phyloP scores from a whole-genome alignment of 1,284 basidiomycete genomes.

The Trametes versicolor region DNA sequence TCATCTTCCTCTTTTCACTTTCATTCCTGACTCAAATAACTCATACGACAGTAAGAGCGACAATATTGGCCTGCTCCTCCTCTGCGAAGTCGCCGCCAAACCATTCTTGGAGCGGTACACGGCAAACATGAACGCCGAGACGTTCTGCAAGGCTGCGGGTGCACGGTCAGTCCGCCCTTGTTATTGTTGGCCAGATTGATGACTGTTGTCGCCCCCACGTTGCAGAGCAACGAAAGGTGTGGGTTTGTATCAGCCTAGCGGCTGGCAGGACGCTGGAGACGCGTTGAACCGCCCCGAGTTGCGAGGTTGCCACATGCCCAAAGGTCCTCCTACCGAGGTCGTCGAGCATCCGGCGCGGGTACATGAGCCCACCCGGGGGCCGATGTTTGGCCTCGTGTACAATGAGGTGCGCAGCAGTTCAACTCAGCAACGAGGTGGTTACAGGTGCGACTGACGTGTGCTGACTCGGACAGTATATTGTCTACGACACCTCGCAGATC shows the following conservation, averaged over 20 bases:
- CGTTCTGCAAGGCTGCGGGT: constrained; percentile 54
- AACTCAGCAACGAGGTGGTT: background rate
- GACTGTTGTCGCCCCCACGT: background rate
- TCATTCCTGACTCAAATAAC: constrained; percentile 10
- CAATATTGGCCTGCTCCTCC: constrained; percentile 60
- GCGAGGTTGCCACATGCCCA: constrained; percentile 66
- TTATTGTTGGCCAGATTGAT: background rate
- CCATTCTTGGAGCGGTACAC: constrained; percentile 60
- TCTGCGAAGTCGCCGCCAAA: constrained; percentile 67
- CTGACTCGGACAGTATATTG: constrained; percentile 44
- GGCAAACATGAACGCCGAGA: constrained; percentile 61
- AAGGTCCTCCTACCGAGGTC: constrained; percentile 54
- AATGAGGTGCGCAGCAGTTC: constrained; percentile 55
- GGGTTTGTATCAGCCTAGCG: constrained; percentile 58
- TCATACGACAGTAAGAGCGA: constrained; percentile 54
- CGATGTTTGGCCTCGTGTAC: constrained; percentile 60
- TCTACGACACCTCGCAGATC: constrained; percentile 53
- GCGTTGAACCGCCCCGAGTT: constrained; percentile 61
- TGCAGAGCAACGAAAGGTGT: constrained; percentile 63
- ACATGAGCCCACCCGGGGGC: too few relatives aligned
- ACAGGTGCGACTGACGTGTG: background rate
- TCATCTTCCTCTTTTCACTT: background rate
- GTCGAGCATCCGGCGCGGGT: constrained; percentile 41
- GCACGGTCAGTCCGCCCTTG: constrained; percentile 40
- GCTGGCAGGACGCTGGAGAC: constrained; percentile 70